phyloP scores from a whole-genome alignment of 1,284 basidiomycete genomes.

The Trichosporon asahii region DNA sequence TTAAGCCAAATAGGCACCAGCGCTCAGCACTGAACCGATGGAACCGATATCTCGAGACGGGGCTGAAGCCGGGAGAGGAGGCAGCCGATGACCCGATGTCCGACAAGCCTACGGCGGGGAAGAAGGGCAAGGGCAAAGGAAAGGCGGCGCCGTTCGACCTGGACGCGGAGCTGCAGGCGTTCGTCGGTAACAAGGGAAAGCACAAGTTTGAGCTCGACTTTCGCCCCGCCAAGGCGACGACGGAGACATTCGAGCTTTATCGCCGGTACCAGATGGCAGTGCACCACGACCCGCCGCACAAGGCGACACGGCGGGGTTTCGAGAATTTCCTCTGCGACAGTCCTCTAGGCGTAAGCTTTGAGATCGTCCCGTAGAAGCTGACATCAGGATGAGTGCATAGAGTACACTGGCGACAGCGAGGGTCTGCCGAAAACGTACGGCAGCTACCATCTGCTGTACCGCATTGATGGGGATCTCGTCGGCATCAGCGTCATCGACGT shows the following conservation, averaged over 20 bases:
- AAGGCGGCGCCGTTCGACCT: conserved; percentile 38
- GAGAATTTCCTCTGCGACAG: conserved; percentile 73
- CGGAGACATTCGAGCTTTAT: conserved; percentile 77
- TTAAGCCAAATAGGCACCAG: conserved; percentile 73
- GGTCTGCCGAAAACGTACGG: conserved; percentile 72
- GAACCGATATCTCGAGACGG: conserved; percentile 56
- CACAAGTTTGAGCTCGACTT: conserved; percentile 57
- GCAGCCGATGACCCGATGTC: background rate
- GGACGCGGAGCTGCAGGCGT: conserved; percentile 31
- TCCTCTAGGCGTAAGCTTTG: conserved; percentile 62
- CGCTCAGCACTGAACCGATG: conserved; percentile 68
- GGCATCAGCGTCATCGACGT: conserved; percentile 90
- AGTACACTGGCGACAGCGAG: conserved; percentile 34
- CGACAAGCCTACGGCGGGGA: background rate
- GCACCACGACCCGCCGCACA: conserved; percentile 62
- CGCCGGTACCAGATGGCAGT: conserved; percentile 70
- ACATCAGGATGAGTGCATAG: conserved; percentile 17
- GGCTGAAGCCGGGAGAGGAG: conserved; percentile 7
- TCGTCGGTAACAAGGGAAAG: conserved; percentile 28
- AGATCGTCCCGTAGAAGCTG: background rate
- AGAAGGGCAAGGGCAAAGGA: conserved; percentile 27
- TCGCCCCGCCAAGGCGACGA: conserved; percentile 68
- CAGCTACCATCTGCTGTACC: conserved; percentile 80
- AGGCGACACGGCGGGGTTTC: conserved; percentile 61
- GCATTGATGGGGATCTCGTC: conserved; percentile 73